Base-by-base conservation (phyloP, 495 filamentous ascomycete species). In the Trypethelium eluteriae region DNA sequence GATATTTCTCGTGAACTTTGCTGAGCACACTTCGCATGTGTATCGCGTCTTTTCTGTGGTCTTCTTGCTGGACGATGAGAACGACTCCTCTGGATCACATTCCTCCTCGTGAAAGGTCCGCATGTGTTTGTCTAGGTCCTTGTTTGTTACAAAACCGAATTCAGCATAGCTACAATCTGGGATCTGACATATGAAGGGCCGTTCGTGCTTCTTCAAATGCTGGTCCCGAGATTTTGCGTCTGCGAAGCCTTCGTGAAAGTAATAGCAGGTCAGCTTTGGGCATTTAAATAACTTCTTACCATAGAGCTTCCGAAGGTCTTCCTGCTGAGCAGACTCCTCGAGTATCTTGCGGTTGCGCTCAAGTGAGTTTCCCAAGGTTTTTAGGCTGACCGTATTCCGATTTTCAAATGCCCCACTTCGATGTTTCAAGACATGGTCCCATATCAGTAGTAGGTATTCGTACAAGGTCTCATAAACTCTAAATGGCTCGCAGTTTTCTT, bases 181-280 rank as follows among this genome's bases (percentile, higher is more conserved):
- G 11, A 74, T 65, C 1, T 71, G 77, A 75, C 93, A 97, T 66
- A 90, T 88, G 78, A 96, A 96, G 0, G 93, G 93, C n/a, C 93
- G 82, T 64, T 93, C 90, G 73, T 97, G 93, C 77, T 96, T 96
- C 79, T 96, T 93, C 90, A 95, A 94, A 74, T 97, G 93, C 78
- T 96, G 70, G 14, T 79, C 72, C 3, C 72, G 71, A 25, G 39
- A 66, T 16, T 72, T 64, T 4, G 65, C 64, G n/a, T 68, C 70
- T 0, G 71, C 67, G 68, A 80, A 81, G 2, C 80, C 80, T 67
- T 79, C 74, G 64, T 79, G 70, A 66, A 82, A 82, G 70, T 74
- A 78, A 62, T 69, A 72, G 68, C 80, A 82, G 38, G 68, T 72
- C 3, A 79, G 64, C 41, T 74, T 75, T 9, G 73, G 68, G 68